These are phyloP conservation scores for Zygosaccharomyces kombuchaensis DNA, from an alignment of 805 yeast genomes.

Conservation along the genomic window DNA sequence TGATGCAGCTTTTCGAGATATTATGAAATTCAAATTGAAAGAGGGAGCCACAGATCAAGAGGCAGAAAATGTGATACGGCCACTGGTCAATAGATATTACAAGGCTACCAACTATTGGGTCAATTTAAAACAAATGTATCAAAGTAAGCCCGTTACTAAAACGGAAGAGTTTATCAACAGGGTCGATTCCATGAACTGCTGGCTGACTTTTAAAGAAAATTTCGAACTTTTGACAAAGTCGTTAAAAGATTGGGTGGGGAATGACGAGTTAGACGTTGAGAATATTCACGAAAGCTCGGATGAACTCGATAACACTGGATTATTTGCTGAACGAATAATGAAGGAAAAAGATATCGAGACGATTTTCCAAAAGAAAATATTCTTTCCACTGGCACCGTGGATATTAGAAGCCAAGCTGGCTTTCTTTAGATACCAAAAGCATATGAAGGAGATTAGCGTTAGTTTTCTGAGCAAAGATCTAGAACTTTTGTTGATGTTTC, in stretches of 20 bases:
- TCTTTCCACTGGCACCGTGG: slow-evolving; percentile 72
- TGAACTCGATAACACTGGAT: slow-evolving; percentile 56
- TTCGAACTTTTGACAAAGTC: slow-evolving; percentile 57
- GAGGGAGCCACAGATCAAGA: slow-evolving; percentile 37
- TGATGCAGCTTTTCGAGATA: slow-evolving; percentile 66
- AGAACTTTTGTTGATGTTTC: slow-evolving; percentile 65
- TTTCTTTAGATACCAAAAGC: slow-evolving; percentile 54
- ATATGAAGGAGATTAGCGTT: slow-evolving; percentile 62
- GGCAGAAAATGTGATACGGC: slow-evolving; percentile 50
- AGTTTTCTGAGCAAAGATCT: slow-evolving; percentile 69
- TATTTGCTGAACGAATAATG: slow-evolving; percentile 78
- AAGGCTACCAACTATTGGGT: slow-evolving; percentile 75
- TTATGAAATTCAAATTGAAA: slow-evolving; percentile 57
- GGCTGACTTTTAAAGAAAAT: slow-evolving; percentile 73
- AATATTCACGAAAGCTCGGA: slow-evolving; percentile 31
- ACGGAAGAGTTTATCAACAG: slow-evolving; percentile 59
- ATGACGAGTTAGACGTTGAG: slow-evolving; percentile 66
- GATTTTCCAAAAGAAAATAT: slow-evolving; percentile 65
- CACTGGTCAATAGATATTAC: slow-evolving; percentile 56
- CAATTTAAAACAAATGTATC: slow-evolving; percentile 68
- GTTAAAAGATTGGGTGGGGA: slow-evolving; percentile 78
- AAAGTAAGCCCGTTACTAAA: slow-evolving; percentile 69
- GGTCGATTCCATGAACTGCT: slow-evolving; percentile 73
- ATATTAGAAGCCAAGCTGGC: slow-evolving; percentile 75
- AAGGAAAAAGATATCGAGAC: slow-evolving; percentile 74